A percentile compares a stretch with the other conserved stretches of the same genome.
phyloP scores from a whole-genome alignment of 371 early-diverging fungal genomes.

The Cokeromyces recurvatus region DNA sequence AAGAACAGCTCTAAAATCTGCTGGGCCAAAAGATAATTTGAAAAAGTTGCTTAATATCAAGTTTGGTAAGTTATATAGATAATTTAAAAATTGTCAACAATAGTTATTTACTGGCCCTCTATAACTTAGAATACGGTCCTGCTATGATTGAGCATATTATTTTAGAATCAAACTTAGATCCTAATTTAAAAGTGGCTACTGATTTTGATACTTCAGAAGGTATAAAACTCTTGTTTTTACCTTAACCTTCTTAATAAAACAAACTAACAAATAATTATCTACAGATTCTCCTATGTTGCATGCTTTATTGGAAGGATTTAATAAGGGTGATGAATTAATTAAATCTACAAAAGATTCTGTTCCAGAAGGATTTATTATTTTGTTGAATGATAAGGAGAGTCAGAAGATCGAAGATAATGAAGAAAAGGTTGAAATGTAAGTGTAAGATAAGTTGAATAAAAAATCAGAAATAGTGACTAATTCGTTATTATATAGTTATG shows the following conservation, averaged over 20 bases:
- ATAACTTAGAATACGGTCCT: constrained; percentile 71
- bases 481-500: constrained; percentile 45
- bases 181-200: constrained; percentile 54
- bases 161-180: constrained; percentile 63
- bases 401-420: constrained; percentile 35
- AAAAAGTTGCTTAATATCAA: constrained; percentile 73
- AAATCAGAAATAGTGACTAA: neutral
- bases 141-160: constrained; percentile 86
- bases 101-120: neutral
- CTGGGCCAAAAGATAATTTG: constrained; percentile 70
- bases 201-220: constrained; percentile 53
- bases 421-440: constrained; percentile 54
- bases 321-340: constrained; percentile 55
- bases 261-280: neutral
- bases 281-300: constrained; percentile 29
- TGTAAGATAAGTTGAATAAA: neutral
- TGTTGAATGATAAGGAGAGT: constrained; percentile 44
- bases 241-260: neutral
- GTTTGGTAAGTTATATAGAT: constrained; percentile 47
- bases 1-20: constrained; percentile 42
- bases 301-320: constrained; percentile 36
- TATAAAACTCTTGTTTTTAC: too few relatives aligned
- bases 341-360: constrained; percentile 38
- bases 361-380: constrained; percentile 58
- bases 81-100: too few relatives aligned